Conservation (phyloP, 2,329 filamentous ascomycete species). For the Neodidymelliopsis sp. region DNA sequence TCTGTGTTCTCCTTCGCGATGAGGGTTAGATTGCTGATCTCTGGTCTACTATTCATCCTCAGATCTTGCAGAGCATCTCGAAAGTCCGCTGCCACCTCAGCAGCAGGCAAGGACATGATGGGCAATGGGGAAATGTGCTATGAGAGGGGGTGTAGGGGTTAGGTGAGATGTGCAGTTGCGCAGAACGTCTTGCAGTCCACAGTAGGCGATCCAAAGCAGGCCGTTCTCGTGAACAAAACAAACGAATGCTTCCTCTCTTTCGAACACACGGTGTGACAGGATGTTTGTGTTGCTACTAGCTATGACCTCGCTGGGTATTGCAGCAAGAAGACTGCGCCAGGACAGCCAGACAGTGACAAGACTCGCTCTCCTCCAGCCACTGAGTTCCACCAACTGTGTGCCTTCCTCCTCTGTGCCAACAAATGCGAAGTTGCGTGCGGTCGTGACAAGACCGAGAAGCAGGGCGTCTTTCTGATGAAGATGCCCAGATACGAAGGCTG, state of each 20-base stretch:
- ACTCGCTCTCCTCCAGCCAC: constrained; percentile 44
- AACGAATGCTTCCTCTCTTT: constrained; percentile 52
- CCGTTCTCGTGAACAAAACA: constrained; percentile 43
- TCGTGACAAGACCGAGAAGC: constrained; percentile 21
- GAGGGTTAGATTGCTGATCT: constrained; percentile 96
- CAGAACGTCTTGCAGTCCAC: constrained; percentile 34
- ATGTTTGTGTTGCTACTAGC: constrained; percentile 59
- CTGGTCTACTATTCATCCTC: constrained; percentile 87
- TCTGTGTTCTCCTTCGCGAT: constrained; percentile 98
- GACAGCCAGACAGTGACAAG: constrained; percentile 44
- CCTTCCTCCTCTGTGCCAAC: constrained; percentile 42
- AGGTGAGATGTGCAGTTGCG: constrained; percentile 33
- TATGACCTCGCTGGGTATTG: constrained; percentile 49
- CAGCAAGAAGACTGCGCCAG: constrained; percentile 43
- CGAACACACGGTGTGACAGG: constrained; percentile 49
- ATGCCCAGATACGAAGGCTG: constrained; percentile 7
- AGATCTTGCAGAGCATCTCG: constrained; percentile 91
- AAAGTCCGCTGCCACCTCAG: constrained; percentile 95
- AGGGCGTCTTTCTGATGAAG: constrained; percentile 15
- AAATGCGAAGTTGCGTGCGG: constrained; percentile 28
- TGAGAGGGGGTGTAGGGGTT: constrained; percentile 31
- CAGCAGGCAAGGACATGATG: constrained; percentile 73
- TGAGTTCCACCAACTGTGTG: constrained; percentile 41
- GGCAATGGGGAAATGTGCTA: constrained; percentile 40
- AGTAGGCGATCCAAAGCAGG: constrained; percentile 36